Evolutionary conservation across 2,329 filamentous ascomycete genomes (phyloP).

Genomic region (Fusarium sp.): DNA sequence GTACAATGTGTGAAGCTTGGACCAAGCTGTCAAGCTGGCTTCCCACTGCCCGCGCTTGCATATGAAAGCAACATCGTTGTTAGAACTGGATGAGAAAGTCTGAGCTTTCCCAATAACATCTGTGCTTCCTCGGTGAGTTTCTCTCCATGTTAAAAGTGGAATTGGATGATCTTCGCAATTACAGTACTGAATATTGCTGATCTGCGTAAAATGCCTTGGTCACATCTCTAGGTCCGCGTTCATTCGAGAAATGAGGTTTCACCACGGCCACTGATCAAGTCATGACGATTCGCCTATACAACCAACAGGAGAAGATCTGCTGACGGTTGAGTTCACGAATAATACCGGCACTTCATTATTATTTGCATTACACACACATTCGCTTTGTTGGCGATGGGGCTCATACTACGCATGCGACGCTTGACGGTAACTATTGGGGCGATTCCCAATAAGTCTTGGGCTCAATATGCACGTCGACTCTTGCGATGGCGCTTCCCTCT

Average conservation of each 20-base stretch:
- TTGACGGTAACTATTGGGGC: constrained; percentile 21
- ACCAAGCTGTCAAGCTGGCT: constrained; percentile 38
- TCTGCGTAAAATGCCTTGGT: constrained; percentile 21
- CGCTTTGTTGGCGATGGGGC: constrained; percentile 20
- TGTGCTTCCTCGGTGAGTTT: constrained; percentile 30
- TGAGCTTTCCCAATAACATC: constrained; percentile 4
- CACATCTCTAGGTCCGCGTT: constrained; percentile 8
- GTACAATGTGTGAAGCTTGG: constrained; percentile 45
- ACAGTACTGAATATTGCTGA: constrained; percentile 9
- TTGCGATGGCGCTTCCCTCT: constrained; percentile 44
- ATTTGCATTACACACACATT: not conserved
- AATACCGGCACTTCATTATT: constrained; percentile 21
- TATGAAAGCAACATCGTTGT: constrained; percentile 14
- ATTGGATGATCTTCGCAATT: constrained; percentile 28
- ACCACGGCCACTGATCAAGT: constrained; percentile 8
- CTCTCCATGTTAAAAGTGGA: constrained; percentile 29
- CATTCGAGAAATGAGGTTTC: constrained; percentile 24
- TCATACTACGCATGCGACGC: constrained; percentile 5
- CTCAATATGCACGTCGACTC: constrained; percentile 40
- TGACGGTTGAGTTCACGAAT: constrained; percentile 23
- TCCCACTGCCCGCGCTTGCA: constrained; percentile 29
- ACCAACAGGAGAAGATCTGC: constrained; percentile 10
- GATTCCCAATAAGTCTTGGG: constrained; percentile 38
- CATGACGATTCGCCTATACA: constrained; percentile 20
- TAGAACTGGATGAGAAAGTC: not conserved